phyloP scores from a whole-genome alignment of 2,329 filamentous ascomycete genomes.

The Phoma sp. region DNA sequence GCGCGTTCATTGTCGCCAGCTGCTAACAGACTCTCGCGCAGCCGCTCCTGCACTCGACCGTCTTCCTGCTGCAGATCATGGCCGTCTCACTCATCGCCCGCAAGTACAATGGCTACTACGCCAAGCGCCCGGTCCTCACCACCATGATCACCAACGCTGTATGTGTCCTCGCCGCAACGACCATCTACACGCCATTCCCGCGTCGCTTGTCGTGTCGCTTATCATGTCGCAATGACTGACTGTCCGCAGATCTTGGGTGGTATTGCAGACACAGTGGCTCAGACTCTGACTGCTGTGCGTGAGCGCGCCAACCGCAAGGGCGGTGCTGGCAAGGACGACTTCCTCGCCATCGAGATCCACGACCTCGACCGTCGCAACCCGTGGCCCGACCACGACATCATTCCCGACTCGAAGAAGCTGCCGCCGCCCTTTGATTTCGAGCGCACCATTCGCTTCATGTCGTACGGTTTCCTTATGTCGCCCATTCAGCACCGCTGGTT shows the following conservation, averaged over 20 bases:
- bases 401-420: constrained; percentile 65
- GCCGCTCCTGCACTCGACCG: constrained; percentile 84
- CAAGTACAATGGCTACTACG: constrained; percentile 94
- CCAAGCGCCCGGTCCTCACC: constrained; percentile 88
- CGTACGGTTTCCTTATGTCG: constrained; percentile 95
- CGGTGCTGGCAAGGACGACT: constrained; percentile 68
- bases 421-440: constrained; percentile 95
- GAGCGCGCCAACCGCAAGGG: constrained; percentile 69
- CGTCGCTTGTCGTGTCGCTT: not conserved
- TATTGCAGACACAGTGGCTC: constrained; percentile 94
- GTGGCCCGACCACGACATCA: constrained; percentile 67
- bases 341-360: constrained; percentile 84
- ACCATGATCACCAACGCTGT: constrained; percentile 99
- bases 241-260: constrained; percentile 71
- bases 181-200: not conserved
- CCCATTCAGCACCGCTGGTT: constrained; percentile 97
- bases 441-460: constrained; percentile 92
- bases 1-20: constrained; percentile 10
- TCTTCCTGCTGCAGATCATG: constrained; percentile 88
- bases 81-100: constrained; percentile 80
- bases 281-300: constrained; percentile 85
- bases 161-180: constrained; percentile 45
- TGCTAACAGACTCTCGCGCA: constrained; percentile 49
- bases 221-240: constrained; percentile 16
- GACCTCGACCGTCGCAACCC: constrained; percentile 84